Conservation (phyloP, 345 rosid genomes). For the Salix viminalis region DNA sequence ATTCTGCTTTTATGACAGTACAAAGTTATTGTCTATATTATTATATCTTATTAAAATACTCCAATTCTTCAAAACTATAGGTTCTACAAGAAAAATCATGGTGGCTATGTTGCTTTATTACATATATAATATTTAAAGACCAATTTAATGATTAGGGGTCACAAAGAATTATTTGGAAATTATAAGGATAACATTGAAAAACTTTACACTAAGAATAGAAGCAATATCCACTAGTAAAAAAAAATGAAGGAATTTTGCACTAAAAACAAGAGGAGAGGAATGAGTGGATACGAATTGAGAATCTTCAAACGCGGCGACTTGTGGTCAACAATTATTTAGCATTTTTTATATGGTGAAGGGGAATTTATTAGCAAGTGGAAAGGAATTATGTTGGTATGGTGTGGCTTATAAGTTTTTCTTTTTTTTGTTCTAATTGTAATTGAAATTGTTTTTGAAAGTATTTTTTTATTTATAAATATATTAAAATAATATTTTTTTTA, state of each 20-base stretch:
- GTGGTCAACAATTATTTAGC: slow-evolving; percentile 5
- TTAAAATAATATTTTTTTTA: too few species aligned
- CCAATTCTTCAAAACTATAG: too few species aligned
- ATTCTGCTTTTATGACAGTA: too few species aligned
- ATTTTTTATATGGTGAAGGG: neutral
- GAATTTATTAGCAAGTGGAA: neutral
- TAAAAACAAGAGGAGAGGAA: slow-evolving; percentile 1
- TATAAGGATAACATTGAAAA: neutral
- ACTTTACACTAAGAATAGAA: neutral
- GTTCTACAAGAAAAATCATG: too few species aligned
- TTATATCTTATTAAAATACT: too few species aligned
- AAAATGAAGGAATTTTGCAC: neutral
- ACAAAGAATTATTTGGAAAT: neutral
- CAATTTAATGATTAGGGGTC: neutral
- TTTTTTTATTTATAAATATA: too few species aligned
- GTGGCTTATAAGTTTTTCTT: slow-evolving; percentile 6
- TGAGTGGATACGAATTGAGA: slow-evolving; percentile 23
- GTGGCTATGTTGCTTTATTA: too few species aligned
- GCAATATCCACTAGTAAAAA: too few species aligned
- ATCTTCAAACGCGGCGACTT: slow-evolving; percentile 47
- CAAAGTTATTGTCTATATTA: too few species aligned
- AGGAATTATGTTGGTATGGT: neutral
- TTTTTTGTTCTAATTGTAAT: too few species aligned
- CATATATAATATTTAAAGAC: neutral
- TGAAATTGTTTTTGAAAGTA: too few species aligned